Percentiles rank a stretch among this genome's conserved stretches.
These are phyloP conservation scores for Arabidopsis thaliana DNA, from an alignment of 345 rosid genomes.

Conservation along the genomic window TAIR10.1 NC_003070.9:6312001-6312500, in stretches of 20 bases:
- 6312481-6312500: slow-evolving; percentile 91
- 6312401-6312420: not conserved
- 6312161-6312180: slow-evolving; percentile 90
- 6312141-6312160: slow-evolving; percentile 86
- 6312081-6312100: not conserved
- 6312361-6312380: slow-evolving; percentile 31
- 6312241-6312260: slow-evolving; percentile 6
- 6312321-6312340: slow-evolving; percentile 87
- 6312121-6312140: slow-evolving; percentile 30
- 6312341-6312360: slow-evolving; percentile 75
- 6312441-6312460: slow-evolving; percentile 79
- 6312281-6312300: slow-evolving; percentile 63
- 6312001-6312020: slow-evolving; percentile 83
- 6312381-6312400: not conserved
- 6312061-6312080: not conserved
- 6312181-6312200: slow-evolving; percentile 87
- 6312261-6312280: not conserved
- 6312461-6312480: slow-evolving; percentile 96
- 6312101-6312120: slow-evolving; percentile 17
- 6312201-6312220: slow-evolving; percentile 82
- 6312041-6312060: slow-evolving; percentile 32
- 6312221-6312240: slow-evolving; percentile 29
- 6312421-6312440: slow-evolving; percentile 19
- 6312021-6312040: slow-evolving; percentile 86
- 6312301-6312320: slow-evolving; percentile 89